These are phyloP conservation scores for Aspergillus flavus DNA, from an alignment of 2,329 filamentous ascomycete genomes.

Conservation along the genomic window DNA sequence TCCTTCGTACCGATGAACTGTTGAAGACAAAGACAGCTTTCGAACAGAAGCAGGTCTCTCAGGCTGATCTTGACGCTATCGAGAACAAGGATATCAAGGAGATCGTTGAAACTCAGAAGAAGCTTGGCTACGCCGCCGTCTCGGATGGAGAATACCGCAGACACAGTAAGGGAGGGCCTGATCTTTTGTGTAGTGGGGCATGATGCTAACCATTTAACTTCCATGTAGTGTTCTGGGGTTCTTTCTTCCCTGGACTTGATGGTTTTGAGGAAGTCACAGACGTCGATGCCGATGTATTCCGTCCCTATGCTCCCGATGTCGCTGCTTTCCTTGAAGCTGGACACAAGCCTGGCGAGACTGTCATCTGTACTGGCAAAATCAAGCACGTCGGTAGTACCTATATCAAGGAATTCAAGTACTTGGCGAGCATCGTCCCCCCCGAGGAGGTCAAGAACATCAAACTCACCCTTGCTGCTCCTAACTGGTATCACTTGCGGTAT, in stretches of 20 bases:
- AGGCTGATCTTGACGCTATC: slow-evolving; percentile 60
- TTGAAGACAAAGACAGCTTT: slow-evolving; percentile 60
- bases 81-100: slow-evolving; percentile 69
- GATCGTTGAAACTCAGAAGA: slow-evolving; percentile 66
- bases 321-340: slow-evolving; percentile 63
- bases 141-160: slow-evolving; percentile 70
- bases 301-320: slow-evolving; percentile 62
- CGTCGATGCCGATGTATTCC: slow-evolving; percentile 55
- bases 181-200: background rate
- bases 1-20: slow-evolving; percentile 66
- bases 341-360: slow-evolving; percentile 59
- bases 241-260: slow-evolving; percentile 57
- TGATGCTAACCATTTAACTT: background rate
- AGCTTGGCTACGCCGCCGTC: slow-evolving; percentile 64
- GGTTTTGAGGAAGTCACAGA: slow-evolving; percentile 58
- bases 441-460: slow-evolving; percentile 67
- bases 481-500: slow-evolving; percentile 70
- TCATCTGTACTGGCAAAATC: slow-evolving; percentile 61
- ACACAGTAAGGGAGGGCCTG: slow-evolving; percentile 37
- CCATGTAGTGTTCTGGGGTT: slow-evolving; percentile 58
- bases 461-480: slow-evolving; percentile 67
- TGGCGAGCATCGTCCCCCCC: slow-evolving; percentile 61
- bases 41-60: slow-evolving; percentile 57
- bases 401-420: slow-evolving; percentile 60
- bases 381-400: slow-evolving; percentile 60